phyloP scores from a whole-genome alignment of 164 flowering plant genomes.

The Aristolochia contorta region DNA sequence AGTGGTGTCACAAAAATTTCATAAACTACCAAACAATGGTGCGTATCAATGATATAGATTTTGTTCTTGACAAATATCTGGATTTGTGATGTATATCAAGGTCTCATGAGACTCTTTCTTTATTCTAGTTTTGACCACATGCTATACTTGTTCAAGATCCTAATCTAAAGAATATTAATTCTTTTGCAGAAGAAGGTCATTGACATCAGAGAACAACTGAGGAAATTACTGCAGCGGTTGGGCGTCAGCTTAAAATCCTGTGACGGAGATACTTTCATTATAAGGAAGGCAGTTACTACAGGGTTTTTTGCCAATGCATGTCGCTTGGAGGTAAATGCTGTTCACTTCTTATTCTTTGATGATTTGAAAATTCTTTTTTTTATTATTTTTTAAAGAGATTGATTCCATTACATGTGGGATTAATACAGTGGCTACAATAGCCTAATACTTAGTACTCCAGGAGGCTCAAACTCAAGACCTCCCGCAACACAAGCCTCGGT shows the following conservation, averaged over 20 bases:
- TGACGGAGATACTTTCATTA: slow-evolving; percentile 59
- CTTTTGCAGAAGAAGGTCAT: slow-evolving; percentile 39
- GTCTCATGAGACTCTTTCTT: not conserved
- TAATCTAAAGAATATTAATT: too few species aligned
- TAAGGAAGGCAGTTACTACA: slow-evolving; percentile 80
- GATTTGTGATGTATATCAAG: not conserved
- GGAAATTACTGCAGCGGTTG: slow-evolving; percentile 51
- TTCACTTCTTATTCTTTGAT: not conserved
- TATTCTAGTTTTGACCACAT: not conserved
- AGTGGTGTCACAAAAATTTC: slow-evolving; percentile 90
- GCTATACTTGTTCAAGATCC: not conserved
- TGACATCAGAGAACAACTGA: slow-evolving; percentile 80
- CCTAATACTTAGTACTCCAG: too few species aligned
- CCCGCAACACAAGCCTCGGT: too few species aligned
- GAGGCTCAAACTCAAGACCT: too few species aligned
- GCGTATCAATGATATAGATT: slow-evolving; percentile 12
- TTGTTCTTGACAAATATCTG: not conserved
- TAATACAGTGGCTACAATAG: too few species aligned
- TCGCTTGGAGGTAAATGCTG: slow-evolving; percentile 53
- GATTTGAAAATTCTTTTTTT: too few species aligned
- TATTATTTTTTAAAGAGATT: too few species aligned
- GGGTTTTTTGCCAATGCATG: slow-evolving; percentile 99
- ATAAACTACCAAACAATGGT: slow-evolving; percentile 96
- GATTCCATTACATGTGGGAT: too few species aligned
- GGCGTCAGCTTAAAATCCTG: slow-evolving; percentile 78